These are phyloP conservation scores for Ceraceosorus bombacis DNA, from an alignment of 1,284 basidiomycete genomes.

Conservation along the genomic window DNA sequence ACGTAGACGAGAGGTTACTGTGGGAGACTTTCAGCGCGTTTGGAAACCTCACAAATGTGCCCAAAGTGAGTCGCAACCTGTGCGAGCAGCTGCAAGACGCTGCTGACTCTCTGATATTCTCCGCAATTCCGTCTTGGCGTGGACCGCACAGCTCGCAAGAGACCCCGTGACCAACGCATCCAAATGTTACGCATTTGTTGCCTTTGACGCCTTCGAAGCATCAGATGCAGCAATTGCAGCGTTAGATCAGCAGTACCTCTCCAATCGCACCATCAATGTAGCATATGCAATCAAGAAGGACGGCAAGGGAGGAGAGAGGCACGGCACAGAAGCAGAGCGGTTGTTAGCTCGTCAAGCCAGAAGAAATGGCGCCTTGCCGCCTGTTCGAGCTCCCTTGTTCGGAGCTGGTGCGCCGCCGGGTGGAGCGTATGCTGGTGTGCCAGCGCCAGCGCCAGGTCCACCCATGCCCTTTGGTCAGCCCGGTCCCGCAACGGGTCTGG, in stretches of 20 bases:
- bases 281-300: slow-evolving; percentile 99
- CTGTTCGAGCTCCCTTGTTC: slow-evolving; percentile 19
- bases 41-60: slow-evolving; percentile 83
- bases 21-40: slow-evolving; percentile 95
- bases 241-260: slow-evolving; percentile 93
- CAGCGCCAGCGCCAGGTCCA: slow-evolving; percentile 40
- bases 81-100: background rate
- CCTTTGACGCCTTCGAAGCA: slow-evolving; percentile 93
- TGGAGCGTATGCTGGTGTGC: background rate
- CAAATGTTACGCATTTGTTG: slow-evolving; percentile 93
- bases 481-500: slow-evolving; percentile 22
- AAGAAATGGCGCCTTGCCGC: slow-evolving; percentile 79
- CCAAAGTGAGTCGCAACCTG: slow-evolving; percentile 62
- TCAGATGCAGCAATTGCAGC: slow-evolving; percentile 92
- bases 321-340: slow-evolving; percentile 89
- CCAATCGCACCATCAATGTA: slow-evolving; percentile 93
- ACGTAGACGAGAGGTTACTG: slow-evolving; percentile 81
- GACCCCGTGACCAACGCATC: slow-evolving; percentile 75
- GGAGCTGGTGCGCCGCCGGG: slow-evolving; percentile 6
- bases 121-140: slow-evolving; percentile 1
- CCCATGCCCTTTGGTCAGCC: slow-evolving; percentile 52
- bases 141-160: slow-evolving; percentile 65
- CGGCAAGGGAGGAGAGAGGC: slow-evolving; percentile 88
- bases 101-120: background rate
- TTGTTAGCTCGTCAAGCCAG: slow-evolving; percentile 88